Percentiles rank a stretch among this genome's conserved stretches.
Evolutionary conservation across 2,329 filamentous ascomycete species (phyloP).

Genomic region (Arthrobotrys pseudoclavata): DNA sequence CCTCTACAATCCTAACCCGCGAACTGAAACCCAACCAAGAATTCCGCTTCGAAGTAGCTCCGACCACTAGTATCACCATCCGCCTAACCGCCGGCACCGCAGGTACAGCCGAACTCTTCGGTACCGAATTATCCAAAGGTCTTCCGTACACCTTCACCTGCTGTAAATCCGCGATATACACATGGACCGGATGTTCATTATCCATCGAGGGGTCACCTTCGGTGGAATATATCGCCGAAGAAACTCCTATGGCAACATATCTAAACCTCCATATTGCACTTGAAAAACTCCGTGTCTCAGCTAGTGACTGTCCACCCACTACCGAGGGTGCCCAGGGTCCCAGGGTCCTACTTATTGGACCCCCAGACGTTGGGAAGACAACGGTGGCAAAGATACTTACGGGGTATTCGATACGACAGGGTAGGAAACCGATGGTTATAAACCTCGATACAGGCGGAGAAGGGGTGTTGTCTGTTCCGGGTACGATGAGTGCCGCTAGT

Average conservation of each 20-base stretch:
- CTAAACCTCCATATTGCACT: constrained; percentile 91
- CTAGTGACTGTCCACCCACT: constrained; percentile 64
- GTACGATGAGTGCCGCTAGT: constrained; percentile 86
- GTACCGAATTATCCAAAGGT: constrained; percentile 87
- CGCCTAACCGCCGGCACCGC: constrained; percentile 32
- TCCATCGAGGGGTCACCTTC: constrained; percentile 78
- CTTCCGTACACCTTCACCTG: constrained; percentile 85
- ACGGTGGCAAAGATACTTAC: constrained; percentile 82
- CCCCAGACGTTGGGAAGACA: constrained; percentile 84
- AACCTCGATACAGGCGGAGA: constrained; percentile 84
- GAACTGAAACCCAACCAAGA: constrained; percentile 54
- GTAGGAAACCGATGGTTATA: constrained; percentile 81
- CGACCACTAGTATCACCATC: constrained; percentile 35
- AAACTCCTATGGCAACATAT: constrained; percentile 84
- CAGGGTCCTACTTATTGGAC: constrained; percentile 85
- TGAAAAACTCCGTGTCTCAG: constrained; percentile 77
- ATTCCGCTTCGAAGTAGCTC: constrained; percentile 58
- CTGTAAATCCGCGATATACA: constrained; percentile 87
- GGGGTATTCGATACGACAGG: constrained; percentile 81
- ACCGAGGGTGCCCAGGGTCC: constrained; percentile 73
- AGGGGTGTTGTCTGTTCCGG: constrained; percentile 81
- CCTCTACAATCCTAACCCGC: constrained; percentile 37
- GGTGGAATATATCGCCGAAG: constrained; percentile 74
- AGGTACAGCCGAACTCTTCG: constrained; percentile 92
- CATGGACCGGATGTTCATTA: constrained; percentile 89